phyloP scores from a whole-genome alignment of 2,329 filamentous ascomycete species.

The Biscogniauxia marginata region DNA sequence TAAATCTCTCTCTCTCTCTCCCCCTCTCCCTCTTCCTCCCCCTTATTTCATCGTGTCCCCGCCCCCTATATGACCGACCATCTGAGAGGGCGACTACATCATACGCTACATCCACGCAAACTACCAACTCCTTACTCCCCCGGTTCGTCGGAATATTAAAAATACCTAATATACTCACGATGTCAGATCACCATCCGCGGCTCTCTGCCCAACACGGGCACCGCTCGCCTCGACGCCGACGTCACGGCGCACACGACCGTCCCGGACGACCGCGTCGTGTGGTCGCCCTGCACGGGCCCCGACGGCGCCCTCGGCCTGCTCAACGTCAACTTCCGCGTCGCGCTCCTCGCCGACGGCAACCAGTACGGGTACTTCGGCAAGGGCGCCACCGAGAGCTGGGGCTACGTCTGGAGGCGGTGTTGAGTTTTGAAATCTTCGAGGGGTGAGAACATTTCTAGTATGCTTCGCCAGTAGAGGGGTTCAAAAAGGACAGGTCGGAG shows the following conservation, averaged over 20 bases:
- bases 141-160: neutral
- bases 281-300: slow-evolving; percentile 35
- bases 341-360: slow-evolving; percentile 31
- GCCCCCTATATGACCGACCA: too few relatives aligned
- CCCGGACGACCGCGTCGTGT: slow-evolving; percentile 27
- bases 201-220: slow-evolving; percentile 26
- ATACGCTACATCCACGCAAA: neutral
- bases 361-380: slow-evolving; percentile 37
- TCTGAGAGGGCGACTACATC: too few relatives aligned
- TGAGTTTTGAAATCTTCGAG: too few relatives aligned
- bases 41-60: neutral
- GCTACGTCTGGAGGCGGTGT: slow-evolving; percentile 38
- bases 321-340: slow-evolving; percentile 42
- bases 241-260: slow-evolving; percentile 31
- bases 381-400: slow-evolving; percentile 34
- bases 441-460: too few relatives aligned
- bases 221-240: slow-evolving; percentile 26
- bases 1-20: neutral
- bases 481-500: too few relatives aligned
- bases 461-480: too few relatives aligned
- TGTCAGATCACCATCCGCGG: slow-evolving; percentile 31
- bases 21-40: neutral
- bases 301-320: slow-evolving; percentile 37
- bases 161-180: too few relatives aligned
- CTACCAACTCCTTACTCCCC: neutral